Evolutionary conservation across 148 eudicot genomes (phyloP), one percentile per base, ranked within the genome.

Genomic region (Limonium bicolor): DNA sequence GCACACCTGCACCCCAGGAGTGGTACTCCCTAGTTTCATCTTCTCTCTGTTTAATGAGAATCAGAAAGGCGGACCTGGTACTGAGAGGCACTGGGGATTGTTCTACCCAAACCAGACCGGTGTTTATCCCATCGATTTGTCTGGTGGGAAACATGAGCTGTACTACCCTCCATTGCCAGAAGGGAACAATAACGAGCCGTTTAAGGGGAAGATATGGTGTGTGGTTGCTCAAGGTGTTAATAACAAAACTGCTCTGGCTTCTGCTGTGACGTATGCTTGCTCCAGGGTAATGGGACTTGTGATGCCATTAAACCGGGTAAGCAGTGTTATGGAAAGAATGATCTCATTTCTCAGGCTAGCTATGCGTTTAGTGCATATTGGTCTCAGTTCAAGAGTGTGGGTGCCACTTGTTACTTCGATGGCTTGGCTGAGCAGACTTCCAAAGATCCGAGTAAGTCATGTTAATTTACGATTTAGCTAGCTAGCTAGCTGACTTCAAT

Each of bases 291-390:
- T 30, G 56, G 70, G 21, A 90, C 97, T 5, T 90, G 97, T 54
- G 79, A 67, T 55, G 73, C 92, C 38, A 70, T 90, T 23, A 69
- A 61, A 50, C 70, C 77, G 5, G 73, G 77, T 27, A 66, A 71
- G 21, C 58, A 60, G 54, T 90, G 97, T 41, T 84, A 69, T 25
- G 67, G 69, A 16, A 92, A 94, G 6, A 68, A 80, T 47, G 56
- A 72, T 2, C 7, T 63, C 67, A 23, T 60, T 7, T 22, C 45
- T 40, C 97, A 84, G 46, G 97, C 93, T 12, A 78, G 70, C 28
- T 90, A 72, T 42, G 97, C 84, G 2, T 90, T 90, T 53, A 84
- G 95, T 46, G 80, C 97, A 46, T 90, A 90, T 39, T 90, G 84
- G 87, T 36, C 87, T 0, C 86, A 80, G 61, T 54, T 71, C 30